Conservation (phyloP, 2,329 filamentous ascomycete genomes). For the Aspergillus vadensis region DNA sequence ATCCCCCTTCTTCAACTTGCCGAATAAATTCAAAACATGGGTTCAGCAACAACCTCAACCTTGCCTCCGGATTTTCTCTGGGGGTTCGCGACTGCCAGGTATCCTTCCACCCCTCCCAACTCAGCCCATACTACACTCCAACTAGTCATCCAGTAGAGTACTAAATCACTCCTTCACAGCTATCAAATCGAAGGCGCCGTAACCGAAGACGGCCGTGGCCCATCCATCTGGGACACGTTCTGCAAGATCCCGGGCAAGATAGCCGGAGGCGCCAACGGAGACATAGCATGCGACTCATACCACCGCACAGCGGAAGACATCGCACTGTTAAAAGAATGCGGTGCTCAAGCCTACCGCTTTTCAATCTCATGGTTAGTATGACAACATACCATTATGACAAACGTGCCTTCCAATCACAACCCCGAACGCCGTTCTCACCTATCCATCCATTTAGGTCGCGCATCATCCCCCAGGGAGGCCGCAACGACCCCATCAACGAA, state of each 20-base stretch:
- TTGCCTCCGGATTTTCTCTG: slow-evolving; percentile 72
- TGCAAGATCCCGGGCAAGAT: slow-evolving; percentile 80
- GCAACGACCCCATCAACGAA: slow-evolving; percentile 78
- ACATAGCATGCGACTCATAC: slow-evolving; percentile 83
- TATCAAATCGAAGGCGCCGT: slow-evolving; percentile 84
- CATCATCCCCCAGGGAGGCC: slow-evolving; percentile 82
- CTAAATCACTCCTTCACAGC: slow-evolving; percentile 49
- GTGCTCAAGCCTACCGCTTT: slow-evolving; percentile 77
- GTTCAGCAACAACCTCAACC: slow-evolving; percentile 30
- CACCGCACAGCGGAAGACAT: slow-evolving; percentile 77
- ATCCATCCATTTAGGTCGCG: slow-evolving; percentile 53
- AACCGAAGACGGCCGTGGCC: slow-evolving; percentile 73
- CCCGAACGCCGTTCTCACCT: background rate
- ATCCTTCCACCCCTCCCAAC: slow-evolving; percentile 14
- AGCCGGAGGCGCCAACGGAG: slow-evolving; percentile 73
- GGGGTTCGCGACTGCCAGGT: slow-evolving; percentile 80
- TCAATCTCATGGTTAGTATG: slow-evolving; percentile 68
- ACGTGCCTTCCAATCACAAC: background rate
- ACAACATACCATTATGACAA: no score
- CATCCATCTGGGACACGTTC: slow-evolving; percentile 91
- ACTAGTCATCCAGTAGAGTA: no score
- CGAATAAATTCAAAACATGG: slow-evolving; percentile 22
- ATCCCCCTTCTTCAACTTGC: background rate
- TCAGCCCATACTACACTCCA: background rate
- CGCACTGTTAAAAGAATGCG: slow-evolving; percentile 70